phyloP scores from a whole-genome alignment of 2,329 filamentous ascomycete species.

The Diaporthe batatas region DNA sequence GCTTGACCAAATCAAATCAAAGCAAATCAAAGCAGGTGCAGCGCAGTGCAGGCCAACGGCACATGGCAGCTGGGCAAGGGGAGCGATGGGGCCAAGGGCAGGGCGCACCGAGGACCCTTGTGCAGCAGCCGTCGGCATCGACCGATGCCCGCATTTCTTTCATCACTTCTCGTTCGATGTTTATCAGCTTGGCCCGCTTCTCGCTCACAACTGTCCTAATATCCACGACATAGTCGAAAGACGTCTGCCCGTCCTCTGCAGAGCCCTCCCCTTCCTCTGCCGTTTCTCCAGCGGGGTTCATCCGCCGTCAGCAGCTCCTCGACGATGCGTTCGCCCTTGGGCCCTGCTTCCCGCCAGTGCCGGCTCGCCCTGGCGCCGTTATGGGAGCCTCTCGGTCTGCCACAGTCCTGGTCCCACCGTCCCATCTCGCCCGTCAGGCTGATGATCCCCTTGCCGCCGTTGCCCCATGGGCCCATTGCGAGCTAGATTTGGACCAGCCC shows the following conservation, averaged over 20 bases:
- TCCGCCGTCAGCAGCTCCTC: slow-evolving; percentile 35
- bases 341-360: slow-evolving; percentile 6
- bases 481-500: slow-evolving; percentile 25
- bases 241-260: slow-evolving; percentile 31
- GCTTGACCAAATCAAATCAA: slow-evolving; percentile 20
- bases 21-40: slow-evolving; percentile 13
- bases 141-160: slow-evolving; percentile 41
- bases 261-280: slow-evolving; percentile 33
- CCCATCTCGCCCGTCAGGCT: slow-evolving; percentile 13
- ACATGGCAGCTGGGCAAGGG: slow-evolving; percentile 12
- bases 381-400: slow-evolving; percentile 1
- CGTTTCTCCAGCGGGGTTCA: slow-evolving; percentile 37
- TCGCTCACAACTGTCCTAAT: slow-evolving; percentile 32
- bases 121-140: slow-evolving; percentile 40
- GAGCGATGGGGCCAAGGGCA: background rate
- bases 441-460: slow-evolving; percentile 26
- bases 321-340: slow-evolving; percentile 2
- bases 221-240: slow-evolving; percentile 42
- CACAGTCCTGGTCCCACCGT: background rate
- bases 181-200: slow-evolving; percentile 37
- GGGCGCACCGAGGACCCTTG: slow-evolving; percentile 22
- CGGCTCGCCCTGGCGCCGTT: background rate
- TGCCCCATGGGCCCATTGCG: slow-evolving; percentile 23
- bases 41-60: slow-evolving; percentile 7
- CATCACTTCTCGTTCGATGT: slow-evolving; percentile 41